Percentiles rank a stretch among this genome's conserved stretches.
These are phyloP conservation scores for Lipomyces japonicus DNA, from an alignment of 805 yeast species.

Conservation along the genomic window DNA sequence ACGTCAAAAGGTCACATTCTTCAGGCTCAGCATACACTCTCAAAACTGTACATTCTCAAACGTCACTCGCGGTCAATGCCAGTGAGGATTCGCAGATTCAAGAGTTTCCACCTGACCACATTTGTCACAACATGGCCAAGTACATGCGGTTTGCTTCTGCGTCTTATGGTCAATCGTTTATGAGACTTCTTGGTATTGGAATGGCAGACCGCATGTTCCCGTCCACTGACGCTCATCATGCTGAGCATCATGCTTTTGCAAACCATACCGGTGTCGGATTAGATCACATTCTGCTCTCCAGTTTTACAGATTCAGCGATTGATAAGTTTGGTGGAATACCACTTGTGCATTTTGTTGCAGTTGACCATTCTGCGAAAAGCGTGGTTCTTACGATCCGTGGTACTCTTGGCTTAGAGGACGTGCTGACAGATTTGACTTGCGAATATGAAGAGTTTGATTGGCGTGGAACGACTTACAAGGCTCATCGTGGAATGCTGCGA, in stretches of 20 bases:
- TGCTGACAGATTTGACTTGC: constrained; percentile 37
- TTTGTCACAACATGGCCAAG: constrained; percentile 34
- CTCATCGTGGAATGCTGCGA: constrained; percentile 37
- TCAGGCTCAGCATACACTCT: constrained; percentile 14
- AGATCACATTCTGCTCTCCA: constrained; percentile 35
- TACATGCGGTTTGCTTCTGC: constrained; percentile 37
- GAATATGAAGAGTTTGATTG: constrained; percentile 35
- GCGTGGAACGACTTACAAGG: constrained; percentile 33
- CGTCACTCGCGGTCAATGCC: constrained; percentile 23
- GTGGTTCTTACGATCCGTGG: constrained; percentile 38
- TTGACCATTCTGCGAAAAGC: constrained; percentile 35
- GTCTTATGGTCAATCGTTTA: constrained; percentile 38
- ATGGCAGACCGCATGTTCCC: constrained; percentile 29
- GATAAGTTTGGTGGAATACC: constrained; percentile 35
- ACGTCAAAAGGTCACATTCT: constrained; percentile 11
- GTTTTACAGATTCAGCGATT: constrained; percentile 32
- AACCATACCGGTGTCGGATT: constrained; percentile 34
- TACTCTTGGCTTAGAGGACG: constrained; percentile 37
- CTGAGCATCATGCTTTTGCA: constrained; percentile 37
- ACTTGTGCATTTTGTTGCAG: constrained; percentile 35
- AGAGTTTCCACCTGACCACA: constrained; percentile 33
- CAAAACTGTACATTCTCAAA: constrained; percentile 25
- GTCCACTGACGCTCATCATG: constrained; percentile 31
- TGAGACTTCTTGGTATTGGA: constrained; percentile 35
- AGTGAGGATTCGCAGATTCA: constrained; percentile 25